A percentile compares a stretch with the other conserved stretches of the same genome.
Conservation (phyloP, 2,329 filamentous ascomycete species). For the Lachnum nothofagi region DNA sequence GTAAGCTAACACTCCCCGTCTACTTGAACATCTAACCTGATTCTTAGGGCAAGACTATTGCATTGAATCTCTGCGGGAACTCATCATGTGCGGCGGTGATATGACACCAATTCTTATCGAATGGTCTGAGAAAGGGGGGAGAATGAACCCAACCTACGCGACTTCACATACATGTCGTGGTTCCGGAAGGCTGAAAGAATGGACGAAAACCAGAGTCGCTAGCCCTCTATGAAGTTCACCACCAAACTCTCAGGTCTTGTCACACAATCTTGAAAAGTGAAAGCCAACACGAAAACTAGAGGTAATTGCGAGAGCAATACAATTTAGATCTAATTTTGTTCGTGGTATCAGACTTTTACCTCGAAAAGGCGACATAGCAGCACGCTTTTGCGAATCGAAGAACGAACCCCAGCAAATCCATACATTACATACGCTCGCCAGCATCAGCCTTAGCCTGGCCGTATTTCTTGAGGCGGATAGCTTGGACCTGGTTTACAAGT, state of each 20-base stretch:
- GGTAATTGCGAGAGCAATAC: too few species aligned
- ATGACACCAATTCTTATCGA: conserved; percentile 8
- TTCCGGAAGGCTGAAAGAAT: conserved; percentile 1
- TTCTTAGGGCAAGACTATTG: conserved; percentile 4
- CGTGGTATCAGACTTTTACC: too few species aligned
- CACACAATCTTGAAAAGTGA: too few species aligned
- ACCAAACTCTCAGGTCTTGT: too few species aligned
- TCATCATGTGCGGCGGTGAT: conserved; percentile 5
- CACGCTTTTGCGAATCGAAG: too few species aligned
- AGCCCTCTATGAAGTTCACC: neutral
- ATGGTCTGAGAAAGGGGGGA: conserved; percentile 5
- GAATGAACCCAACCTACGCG: conserved; percentile 4
- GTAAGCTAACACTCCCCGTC: neutral
- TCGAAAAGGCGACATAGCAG: too few species aligned
- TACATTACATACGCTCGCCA: conserved; percentile 58
- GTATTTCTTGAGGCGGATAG: conserved; percentile 58
- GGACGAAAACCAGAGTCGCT: neutral
- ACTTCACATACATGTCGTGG: conserved; percentile 3
- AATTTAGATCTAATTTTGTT: too few species aligned
- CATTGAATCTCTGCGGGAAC: conserved; percentile 4
- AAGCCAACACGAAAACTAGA: too few species aligned
- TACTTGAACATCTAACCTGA: neutral
- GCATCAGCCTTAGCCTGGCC: conserved; percentile 74
- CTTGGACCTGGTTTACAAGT: conserved; percentile 44
- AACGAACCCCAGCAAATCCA: too few species aligned